Percentiles rank a stretch among this genome's conserved stretches.
Conservation (phyloP, 2,329 filamentous ascomycete genomes). For the Fusarium sp. region DNA sequence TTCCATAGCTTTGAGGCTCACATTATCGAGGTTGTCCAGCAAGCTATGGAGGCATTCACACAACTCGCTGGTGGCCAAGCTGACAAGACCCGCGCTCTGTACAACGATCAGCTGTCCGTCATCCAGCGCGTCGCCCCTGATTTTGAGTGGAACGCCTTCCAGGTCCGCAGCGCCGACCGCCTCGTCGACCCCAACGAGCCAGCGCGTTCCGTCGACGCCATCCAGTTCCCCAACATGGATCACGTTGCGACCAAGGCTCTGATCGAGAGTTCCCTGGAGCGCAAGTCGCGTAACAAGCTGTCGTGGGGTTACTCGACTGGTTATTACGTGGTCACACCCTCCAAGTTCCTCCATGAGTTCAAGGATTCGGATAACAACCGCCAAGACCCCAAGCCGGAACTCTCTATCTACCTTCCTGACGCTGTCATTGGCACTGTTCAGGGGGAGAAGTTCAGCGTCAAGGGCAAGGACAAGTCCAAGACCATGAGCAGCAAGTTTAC, state of each 20-base stretch:
- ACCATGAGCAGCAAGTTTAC: conserved; percentile 84
- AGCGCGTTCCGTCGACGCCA: conserved; percentile 76
- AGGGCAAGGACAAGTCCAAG: conserved; percentile 91
- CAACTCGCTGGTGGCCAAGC: conserved; percentile 82
- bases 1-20: conserved; percentile 90
- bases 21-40: conserved; percentile 83
- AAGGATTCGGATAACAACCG: conserved; percentile 84
- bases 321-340: conserved; percentile 91
- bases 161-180: conserved; percentile 73
- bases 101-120: conserved; percentile 82
- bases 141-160: conserved; percentile 93
- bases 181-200: conserved; percentile 83
- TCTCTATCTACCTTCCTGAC: conserved; percentile 92
- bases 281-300: conserved; percentile 89
- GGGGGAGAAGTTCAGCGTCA: conserved; percentile 90
- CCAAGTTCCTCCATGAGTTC: conserved; percentile 94
- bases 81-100: conserved; percentile 83
- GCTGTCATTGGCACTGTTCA: conserved; percentile 78
- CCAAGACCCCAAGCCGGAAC: conserved; percentile 82
- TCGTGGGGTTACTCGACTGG: conserved; percentile 79
- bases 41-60: conserved; percentile 84
- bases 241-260: conserved; percentile 83
- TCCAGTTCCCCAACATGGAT: conserved; percentile 89
- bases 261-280: conserved; percentile 88
- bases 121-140: conserved; percentile 82